A percentile compares a stretch with the other conserved stretches of the same genome.
Conservation (phyloP, 2,329 filamentous ascomycete genomes). For the Cytospora chrysosperma region DNA sequence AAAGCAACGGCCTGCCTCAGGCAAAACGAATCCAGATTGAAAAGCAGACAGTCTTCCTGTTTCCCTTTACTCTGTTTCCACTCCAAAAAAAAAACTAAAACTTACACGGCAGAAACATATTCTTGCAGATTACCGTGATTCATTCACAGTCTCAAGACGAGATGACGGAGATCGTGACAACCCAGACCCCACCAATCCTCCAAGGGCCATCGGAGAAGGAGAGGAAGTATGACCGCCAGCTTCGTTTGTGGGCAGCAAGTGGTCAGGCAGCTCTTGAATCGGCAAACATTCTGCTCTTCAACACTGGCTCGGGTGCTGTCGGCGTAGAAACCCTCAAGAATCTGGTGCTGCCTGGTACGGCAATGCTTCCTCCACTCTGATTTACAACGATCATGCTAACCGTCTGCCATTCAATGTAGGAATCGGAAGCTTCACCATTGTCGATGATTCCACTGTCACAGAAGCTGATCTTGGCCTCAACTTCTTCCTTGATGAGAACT, state of each 20-base stretch:
- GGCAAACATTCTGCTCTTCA: conserved; percentile 86
- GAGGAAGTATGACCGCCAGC: conserved; percentile 89
- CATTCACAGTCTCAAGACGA: conserved; percentile 29
- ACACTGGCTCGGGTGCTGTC: conserved; percentile 81
- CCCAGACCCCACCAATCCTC: conserved; percentile 48
- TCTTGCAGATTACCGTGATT: background rate
- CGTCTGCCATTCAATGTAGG: conserved; percentile 43
- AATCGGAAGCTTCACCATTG: conserved; percentile 88
- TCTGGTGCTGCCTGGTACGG: conserved; percentile 78
- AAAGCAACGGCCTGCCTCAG: background rate
- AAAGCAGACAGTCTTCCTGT: background rate
- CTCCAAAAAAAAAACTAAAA: no score
- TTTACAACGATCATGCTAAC: background rate
- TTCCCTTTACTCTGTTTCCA: background rate
- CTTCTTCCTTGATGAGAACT: conserved; percentile 86
- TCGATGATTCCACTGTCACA: conserved; percentile 73
- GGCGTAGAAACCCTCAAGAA: conserved; percentile 95
- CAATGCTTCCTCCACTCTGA: background rate
- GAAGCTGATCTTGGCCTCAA: conserved; percentile 90
- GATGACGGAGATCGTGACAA: conserved; percentile 47
- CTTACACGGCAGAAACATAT: background rate
- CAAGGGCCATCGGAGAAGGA: conserved; percentile 58
- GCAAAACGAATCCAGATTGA: background rate
- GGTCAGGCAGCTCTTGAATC: conserved; percentile 89
- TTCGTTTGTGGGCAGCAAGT: conserved; percentile 90